These are phyloP conservation scores for Lactarius psammicola DNA, from an alignment of 768 basidiomycete species.

Conservation along the genomic window DNA sequence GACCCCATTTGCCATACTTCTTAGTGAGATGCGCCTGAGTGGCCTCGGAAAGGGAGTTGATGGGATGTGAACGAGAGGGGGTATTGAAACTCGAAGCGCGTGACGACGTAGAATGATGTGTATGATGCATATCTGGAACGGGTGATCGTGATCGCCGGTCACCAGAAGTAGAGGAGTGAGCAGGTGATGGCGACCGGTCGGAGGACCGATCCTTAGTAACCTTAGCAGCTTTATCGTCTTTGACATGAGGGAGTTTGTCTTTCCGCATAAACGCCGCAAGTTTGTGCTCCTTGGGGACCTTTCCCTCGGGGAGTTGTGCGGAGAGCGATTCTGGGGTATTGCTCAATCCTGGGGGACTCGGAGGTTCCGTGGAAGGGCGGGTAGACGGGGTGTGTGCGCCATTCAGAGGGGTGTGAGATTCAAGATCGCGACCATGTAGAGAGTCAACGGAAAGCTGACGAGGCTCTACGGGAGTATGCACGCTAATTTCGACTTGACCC, in stretches of 20 bases:
- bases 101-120: constrained; percentile 13
- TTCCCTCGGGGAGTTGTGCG: constrained; percentile 20
- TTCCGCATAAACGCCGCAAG: constrained; percentile 39
- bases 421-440: constrained; percentile 38
- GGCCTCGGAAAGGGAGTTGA: constrained; percentile 70
- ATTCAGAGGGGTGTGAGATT: constrained; percentile 38
- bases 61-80: constrained; percentile 36
- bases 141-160: constrained; percentile 8
- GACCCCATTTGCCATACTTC: constrained; percentile 99
- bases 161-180: constrained; percentile 15
- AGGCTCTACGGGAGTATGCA: constrained; percentile 36
- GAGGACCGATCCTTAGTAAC: constrained; percentile 8
- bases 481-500: constrained; percentile 32
- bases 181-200: constrained; percentile 34
- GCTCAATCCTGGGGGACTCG: constrained; percentile 29
- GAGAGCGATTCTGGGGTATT: constrained; percentile 6
- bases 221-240: constrained; percentile 31
- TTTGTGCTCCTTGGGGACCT: constrained; percentile 31
- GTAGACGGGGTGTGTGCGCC: constrained; percentile 30
- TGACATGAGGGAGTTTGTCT: constrained; percentile 34
- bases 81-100: constrained; percentile 19
- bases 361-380: constrained; percentile 27
- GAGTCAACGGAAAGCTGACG: constrained; percentile 39
- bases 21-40: constrained; percentile 92
- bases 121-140: constrained; percentile 15